phyloP scores from a whole-genome alignment of 306 rosid genomes.

The Medicago arabica region DNA sequence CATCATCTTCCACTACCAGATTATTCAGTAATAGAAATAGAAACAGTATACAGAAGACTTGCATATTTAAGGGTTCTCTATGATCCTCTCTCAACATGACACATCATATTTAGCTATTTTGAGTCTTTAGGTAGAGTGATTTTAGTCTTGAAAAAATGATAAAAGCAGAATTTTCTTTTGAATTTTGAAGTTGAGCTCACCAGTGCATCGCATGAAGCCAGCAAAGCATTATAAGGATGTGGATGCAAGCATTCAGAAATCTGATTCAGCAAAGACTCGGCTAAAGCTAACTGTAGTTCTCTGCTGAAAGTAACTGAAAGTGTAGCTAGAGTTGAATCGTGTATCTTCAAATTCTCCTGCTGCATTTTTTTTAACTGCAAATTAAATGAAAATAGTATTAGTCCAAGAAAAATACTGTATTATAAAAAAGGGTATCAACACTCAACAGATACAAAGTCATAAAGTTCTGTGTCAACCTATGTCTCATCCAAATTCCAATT shows the following conservation, averaged over 20 bases:
- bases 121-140: slow-evolving; percentile 25
- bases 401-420: slow-evolving; percentile 15
- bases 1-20: slow-evolving; percentile 14
- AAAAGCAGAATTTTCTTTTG: slow-evolving; percentile 25
- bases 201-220: slow-evolving; percentile 67
- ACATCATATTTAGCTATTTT: slow-evolving; percentile 20
- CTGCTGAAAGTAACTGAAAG: slow-evolving; percentile 71
- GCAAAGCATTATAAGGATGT: slow-evolving; percentile 66
- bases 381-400: slow-evolving; percentile 39
- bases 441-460: slow-evolving; percentile 27
- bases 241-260: slow-evolving; percentile 49
- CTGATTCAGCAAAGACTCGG: slow-evolving; percentile 73
- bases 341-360: slow-evolving; percentile 69
- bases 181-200: slow-evolving; percentile 57
- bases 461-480: slow-evolving; percentile 3
- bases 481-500: too few species aligned
- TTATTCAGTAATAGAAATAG: slow-evolving; percentile 18
- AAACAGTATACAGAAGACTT: slow-evolving; percentile 17
- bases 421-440: slow-evolving; percentile 25
- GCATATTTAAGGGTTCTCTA: slow-evolving; percentile 21
- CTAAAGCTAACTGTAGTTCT: slow-evolving; percentile 69
- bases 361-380: slow-evolving; percentile 72
- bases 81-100: slow-evolving; percentile 14
- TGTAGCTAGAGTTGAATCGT: slow-evolving; percentile 66
- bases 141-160: slow-evolving; percentile 33